Conservation (phyloP, 2,329 filamentous ascomycete species). For the Neurospora sp. region DNA sequence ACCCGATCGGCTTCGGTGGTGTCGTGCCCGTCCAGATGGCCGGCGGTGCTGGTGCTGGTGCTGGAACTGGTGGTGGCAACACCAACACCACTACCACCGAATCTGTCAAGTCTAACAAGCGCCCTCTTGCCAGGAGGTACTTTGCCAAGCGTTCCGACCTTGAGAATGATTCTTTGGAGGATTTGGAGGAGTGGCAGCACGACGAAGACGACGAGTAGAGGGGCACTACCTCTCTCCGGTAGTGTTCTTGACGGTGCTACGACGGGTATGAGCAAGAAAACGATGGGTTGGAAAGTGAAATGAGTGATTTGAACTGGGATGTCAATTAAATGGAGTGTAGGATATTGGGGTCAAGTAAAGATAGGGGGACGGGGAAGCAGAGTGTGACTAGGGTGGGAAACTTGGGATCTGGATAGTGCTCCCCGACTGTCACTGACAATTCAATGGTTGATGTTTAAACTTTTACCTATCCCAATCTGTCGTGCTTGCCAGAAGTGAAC, state of each 20-base stretch:
- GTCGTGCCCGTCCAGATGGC: conserved; percentile 27
- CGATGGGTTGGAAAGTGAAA: neutral
- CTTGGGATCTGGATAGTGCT: too few species aligned
- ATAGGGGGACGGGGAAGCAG: neutral
- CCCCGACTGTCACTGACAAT: neutral
- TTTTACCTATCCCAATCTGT: neutral
- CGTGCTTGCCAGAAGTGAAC: neutral
- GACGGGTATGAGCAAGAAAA: neutral
- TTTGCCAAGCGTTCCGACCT: neutral
- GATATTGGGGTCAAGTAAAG: neutral
- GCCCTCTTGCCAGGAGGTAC: neutral
- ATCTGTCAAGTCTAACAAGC: neutral
- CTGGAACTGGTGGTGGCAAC: neutral
- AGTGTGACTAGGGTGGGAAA: neutral
- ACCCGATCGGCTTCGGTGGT: conserved; percentile 51
- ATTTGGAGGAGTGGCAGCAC: neutral
- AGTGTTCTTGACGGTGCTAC: neutral
- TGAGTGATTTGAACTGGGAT: neutral
- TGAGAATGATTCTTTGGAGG: neutral
- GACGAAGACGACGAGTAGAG: neutral
- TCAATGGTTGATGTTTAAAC: neutral
- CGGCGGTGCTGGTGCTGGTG: conserved; percentile 3
- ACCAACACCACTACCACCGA: neutral
- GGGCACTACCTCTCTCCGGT: neutral
- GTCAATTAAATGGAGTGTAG: neutral